Evolutionary conservation across 805 yeast genomes (phyloP), one percentile per base, ranked within the genome.

Genomic region (Candida insectorum): DNA sequence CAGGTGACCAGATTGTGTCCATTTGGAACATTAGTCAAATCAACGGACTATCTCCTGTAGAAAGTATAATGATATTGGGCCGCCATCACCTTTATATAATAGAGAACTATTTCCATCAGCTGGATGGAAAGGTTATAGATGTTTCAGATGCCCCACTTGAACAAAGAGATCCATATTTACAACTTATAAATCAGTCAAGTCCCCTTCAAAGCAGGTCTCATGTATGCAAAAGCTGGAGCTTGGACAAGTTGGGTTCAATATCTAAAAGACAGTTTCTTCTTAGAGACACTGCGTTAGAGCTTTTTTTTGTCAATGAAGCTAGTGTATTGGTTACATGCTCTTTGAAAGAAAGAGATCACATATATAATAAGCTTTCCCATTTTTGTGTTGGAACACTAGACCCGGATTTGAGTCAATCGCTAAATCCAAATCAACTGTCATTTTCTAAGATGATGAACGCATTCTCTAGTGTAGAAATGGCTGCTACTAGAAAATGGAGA

Each of bases 251-350:
- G 13, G 73, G 77, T 0, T 77, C 82, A 4, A 75, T 81, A 9
- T 77, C 87, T 3, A 85, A 83, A 42, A 60, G 95, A 32, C 86
- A 82, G 24, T 87, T 86, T 47, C 54, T 87, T 13, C 61, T 87
- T 11, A 62, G 95, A 35, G 94, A 86, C 55, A 84, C 83, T 28
- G 95, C 93, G 0, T 51, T 86, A 22, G 96, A 87, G 49, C 57
- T 86, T 48, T 79, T 85, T 41, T 84, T 85, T 52, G 70, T 71
- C 16, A 79, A 81, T 54, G 94, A 93, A 0, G 73, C 79, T 1
- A 82, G 85, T 41, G 68, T 79, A 24, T 60, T 87, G 38, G 62
- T 87, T 6, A 83, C 91, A 0, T 80, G 86, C 31, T 62, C 69
- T 15, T 62, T 67, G 4, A 61, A 55, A 22, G 68, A 64, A 16